A percentile compares a stretch with the other conserved stretches of the same genome.
Conservation (phyloP, 768 basidiomycete species). For the Coprinopsis sp. region DNA sequence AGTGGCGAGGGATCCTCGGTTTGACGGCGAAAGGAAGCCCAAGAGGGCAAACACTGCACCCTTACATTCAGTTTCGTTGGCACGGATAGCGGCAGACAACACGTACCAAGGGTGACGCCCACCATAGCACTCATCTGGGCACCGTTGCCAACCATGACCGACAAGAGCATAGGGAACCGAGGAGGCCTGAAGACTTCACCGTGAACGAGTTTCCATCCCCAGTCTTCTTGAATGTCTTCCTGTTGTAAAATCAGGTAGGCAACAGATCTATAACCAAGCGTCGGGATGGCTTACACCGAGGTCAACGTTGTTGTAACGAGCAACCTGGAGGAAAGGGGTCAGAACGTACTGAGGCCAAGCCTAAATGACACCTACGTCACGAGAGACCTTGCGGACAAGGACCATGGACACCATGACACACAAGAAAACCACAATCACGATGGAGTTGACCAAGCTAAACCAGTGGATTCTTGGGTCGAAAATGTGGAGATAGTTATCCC, state of each 20-base stretch:
- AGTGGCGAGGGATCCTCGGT: slow-evolving; percentile 89
- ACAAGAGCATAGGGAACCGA: slow-evolving; percentile 66
- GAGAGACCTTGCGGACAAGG: slow-evolving; percentile 76
- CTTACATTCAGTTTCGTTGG: not conserved
- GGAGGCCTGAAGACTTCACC: slow-evolving; percentile 94
- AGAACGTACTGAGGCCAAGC: not conserved
- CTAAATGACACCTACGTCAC: slow-evolving; percentile 58
- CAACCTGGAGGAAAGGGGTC: slow-evolving; percentile 49
- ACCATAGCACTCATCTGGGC: slow-evolving; percentile 84
- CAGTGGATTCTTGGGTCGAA: slow-evolving; percentile 94
- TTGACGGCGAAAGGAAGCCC: slow-evolving; percentile 93
- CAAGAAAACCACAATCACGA: slow-evolving; percentile 88
- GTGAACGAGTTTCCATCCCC: slow-evolving; percentile 97
- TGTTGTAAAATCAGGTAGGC: slow-evolving; percentile 22
- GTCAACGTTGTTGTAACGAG: slow-evolving; percentile 93
- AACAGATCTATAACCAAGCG: not conserved
- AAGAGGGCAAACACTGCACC: slow-evolving; percentile 78
- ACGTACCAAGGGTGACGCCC: slow-evolving; percentile 72
- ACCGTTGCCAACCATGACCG: slow-evolving; percentile 89
- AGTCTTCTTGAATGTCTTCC: slow-evolving; percentile 97
- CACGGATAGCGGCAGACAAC: no score
- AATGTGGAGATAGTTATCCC: slow-evolving; percentile 95
- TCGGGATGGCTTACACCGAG: slow-evolving; percentile 59
- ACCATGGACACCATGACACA: slow-evolving; percentile 94
- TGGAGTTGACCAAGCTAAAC: slow-evolving; percentile 91